These are phyloP conservation scores for Hsuehochloa calcarea DNA, from an alignment of 176 grass and related monocot species.

Conservation along the genomic window DNA sequence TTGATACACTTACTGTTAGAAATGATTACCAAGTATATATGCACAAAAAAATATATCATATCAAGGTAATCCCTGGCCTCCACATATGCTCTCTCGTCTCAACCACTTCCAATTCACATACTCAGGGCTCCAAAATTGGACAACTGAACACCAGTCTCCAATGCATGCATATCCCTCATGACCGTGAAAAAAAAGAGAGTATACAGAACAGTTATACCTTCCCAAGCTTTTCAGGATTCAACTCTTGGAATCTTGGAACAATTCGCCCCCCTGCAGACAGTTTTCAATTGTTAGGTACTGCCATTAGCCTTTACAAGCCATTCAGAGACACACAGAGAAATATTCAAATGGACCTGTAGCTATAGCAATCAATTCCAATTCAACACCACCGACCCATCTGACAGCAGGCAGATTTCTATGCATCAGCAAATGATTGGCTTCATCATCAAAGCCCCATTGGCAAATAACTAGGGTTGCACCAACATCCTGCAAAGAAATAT, in stretches of 20 bases:
- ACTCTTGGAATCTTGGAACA: constrained; percentile 87
- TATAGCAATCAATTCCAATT: constrained; percentile 96
- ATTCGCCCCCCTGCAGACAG: constrained; percentile 64
- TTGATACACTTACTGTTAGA: neutral
- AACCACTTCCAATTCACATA: neutral
- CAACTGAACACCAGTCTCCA: neutral
- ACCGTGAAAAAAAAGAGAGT: neutral
- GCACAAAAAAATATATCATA: neutral
- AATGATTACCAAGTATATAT: neutral
- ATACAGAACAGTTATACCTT: constrained; percentile 52
- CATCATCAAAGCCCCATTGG: constrained; percentile 96
- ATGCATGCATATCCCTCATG: neutral
- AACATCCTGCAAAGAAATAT: constrained; percentile 57
- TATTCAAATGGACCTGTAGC: constrained; percentile 60
- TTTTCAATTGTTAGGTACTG: constrained; percentile 23
- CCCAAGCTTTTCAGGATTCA: constrained; percentile 73
- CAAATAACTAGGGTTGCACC: constrained; percentile 90
- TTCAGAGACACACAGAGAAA: neutral
- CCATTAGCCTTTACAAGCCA: neutral
- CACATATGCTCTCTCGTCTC: neutral
- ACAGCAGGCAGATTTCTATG: constrained; percentile 90
- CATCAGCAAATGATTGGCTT: constrained; percentile 92
- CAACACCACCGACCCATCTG: constrained; percentile 98
- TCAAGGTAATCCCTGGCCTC: neutral
- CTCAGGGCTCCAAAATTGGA: neutral